Percentiles rank a stretch among this genome's conserved stretches.
These are phyloP conservation scores for Anaeramoeba ignava DNA, from an alignment of 78 protist species.

Conservation along the genomic window DNA sequence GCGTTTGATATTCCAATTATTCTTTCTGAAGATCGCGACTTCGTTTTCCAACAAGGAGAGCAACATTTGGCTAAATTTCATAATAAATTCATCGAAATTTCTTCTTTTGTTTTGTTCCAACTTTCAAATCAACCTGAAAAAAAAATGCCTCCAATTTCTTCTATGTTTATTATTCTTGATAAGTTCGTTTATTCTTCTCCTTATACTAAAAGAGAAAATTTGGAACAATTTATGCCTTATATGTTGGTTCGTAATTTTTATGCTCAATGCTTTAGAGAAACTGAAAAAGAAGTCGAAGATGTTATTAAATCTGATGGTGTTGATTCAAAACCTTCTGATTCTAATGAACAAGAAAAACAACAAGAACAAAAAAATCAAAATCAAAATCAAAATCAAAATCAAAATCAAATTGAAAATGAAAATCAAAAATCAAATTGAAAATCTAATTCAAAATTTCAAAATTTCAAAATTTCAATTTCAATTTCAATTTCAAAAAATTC, in stretches of 20 bases:
- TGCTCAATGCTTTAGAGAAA: neutral
- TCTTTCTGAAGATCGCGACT: neutral
- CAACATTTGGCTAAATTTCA: neutral
- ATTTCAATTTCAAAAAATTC: no score
- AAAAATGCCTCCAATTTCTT: neutral
- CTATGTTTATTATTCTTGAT: neutral
- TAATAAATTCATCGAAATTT: neutral
- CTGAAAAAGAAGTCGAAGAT: no score
- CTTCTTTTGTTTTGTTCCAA: neutral
- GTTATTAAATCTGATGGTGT: no score
- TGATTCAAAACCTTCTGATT: no score
- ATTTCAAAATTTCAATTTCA: no score
- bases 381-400: no score
- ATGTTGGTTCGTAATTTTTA: neutral
- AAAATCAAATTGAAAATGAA: no score
- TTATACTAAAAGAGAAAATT: neutral
- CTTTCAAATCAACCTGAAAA: neutral
- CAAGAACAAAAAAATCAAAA: no score
- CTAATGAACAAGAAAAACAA: no score
- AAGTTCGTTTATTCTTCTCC: neutral
- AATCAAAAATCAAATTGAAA: no score
- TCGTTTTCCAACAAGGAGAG: neutral
- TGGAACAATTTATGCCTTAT: neutral
- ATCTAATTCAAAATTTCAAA: no score
- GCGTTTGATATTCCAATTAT: neutral